Conservation (phyloP, 2,329 filamentous ascomycete species). For the Paraconiothyrium sp. region DNA sequence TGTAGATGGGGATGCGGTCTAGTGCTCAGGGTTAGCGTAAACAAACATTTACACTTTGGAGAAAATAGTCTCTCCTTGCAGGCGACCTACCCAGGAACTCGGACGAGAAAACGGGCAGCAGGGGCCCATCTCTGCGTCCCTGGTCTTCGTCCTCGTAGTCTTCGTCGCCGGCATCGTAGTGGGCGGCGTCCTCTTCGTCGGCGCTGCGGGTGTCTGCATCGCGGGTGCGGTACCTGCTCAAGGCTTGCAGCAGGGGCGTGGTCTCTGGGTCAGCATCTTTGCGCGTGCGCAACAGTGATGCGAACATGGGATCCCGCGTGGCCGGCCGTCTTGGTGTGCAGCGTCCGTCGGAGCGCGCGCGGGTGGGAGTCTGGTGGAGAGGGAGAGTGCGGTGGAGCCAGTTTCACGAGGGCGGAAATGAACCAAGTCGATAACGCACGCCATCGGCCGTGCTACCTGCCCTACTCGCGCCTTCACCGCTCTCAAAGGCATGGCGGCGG, state of each 20-base stretch:
- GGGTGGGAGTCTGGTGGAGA: slow-evolving; percentile 18
- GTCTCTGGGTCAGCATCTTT: slow-evolving; percentile 44
- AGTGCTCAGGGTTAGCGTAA: slow-evolving; percentile 30
- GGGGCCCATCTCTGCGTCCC: slow-evolving; percentile 42
- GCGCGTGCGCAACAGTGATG: slow-evolving; percentile 46
- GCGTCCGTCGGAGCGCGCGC: slow-evolving; percentile 16
- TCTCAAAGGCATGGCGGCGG: slow-evolving; percentile 17
- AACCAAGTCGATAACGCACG: slow-evolving; percentile 20
- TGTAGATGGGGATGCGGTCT: slow-evolving; percentile 91
- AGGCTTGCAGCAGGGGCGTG: slow-evolving; percentile 47
- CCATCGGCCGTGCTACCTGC: slow-evolving; percentile 15
- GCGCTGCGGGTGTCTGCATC: slow-evolving; percentile 23
- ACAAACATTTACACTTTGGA: slow-evolving; percentile 19
- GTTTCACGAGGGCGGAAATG: slow-evolving; percentile 23
- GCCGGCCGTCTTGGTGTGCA: slow-evolving; percentile 14
- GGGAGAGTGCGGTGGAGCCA: slow-evolving; percentile 6
- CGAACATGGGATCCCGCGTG: slow-evolving; percentile 46
- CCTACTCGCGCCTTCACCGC: slow-evolving; percentile 26
- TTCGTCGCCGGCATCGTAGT: slow-evolving; percentile 40
- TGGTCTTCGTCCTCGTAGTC: slow-evolving; percentile 42
- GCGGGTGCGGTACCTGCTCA: slow-evolving; percentile 40
- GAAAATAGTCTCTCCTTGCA: not conserved
- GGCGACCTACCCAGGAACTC: slow-evolving; percentile 45
- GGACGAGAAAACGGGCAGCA: slow-evolving; percentile 54
- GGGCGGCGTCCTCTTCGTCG: slow-evolving; percentile 29